Evolutionary conservation across 2,329 filamentous ascomycete species (phyloP), one percentile per base, ranked within the genome.

Genomic region (Stachybotrys chartarum): DNA sequence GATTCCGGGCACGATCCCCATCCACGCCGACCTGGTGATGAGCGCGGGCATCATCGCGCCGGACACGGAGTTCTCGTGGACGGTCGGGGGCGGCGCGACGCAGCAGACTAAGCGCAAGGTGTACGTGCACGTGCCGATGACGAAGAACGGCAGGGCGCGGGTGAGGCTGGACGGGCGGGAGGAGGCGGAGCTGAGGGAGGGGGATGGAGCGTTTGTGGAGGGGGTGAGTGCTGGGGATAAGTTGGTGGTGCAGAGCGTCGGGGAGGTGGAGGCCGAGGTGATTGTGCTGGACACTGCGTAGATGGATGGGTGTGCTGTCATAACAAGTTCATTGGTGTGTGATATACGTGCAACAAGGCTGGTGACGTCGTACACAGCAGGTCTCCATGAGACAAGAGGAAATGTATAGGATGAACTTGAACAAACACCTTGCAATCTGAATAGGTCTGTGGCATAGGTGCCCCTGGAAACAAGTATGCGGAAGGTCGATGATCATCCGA

Each of bases 1-100:
- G 2, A 74, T 88, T 18, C 73, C 79, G 1, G 80, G 76, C n/a
- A 87, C 86, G 0, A 95, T 96, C 59, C 88, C 90, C 7, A 86
- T 95, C 55, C 88, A 95, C 67, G 87, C 90, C 11, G 90, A 96
- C 72, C 80, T 95, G 52, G 84, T 87, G 57, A 94, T 95, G 89
- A 84, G 82, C 42, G 90, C 90, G 0, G 86, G 85, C 7, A 84
- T 95, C 55, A 81, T 95, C 55, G 79, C 77, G 7, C 84, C 88
- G 0, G 78, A 80, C 31, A 78, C 78, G 65, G 79, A 72, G 47
- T 92, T 93, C 57, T 79, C 82, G 63, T 94, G 91, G 82, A 83
- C 78, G 8, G 74, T 93, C 18, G 91, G 91, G 11, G 85, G 69
- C 50, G 76, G 75, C 53, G 78, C 73, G 12, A 79, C 77, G 1